Evolutionary conservation across 148 eudicot species (phyloP).

Genomic region (Rhododendron kiyosumense): DNA sequence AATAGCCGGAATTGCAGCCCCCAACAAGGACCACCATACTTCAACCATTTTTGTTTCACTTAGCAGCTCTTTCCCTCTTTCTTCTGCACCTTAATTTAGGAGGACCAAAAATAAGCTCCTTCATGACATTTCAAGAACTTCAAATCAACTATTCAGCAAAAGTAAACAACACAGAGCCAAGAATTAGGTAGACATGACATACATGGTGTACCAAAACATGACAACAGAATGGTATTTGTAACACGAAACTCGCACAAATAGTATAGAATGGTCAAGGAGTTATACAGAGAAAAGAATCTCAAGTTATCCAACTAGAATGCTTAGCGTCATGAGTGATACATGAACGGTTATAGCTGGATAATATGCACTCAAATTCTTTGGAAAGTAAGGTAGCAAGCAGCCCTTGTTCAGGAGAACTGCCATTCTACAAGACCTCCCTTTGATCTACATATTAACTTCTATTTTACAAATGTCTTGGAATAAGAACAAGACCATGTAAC

Average conservation of each 20-base stretch:
- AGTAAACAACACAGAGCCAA: not conserved
- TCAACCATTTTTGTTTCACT: slow-evolving; percentile 37
- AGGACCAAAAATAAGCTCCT: not conserved
- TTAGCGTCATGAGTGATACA: not conserved
- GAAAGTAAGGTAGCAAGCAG: not conserved
- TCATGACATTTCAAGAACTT: not conserved
- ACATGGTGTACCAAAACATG: not conserved
- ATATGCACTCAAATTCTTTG: not conserved
- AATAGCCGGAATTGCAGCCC: slow-evolving; percentile 56
- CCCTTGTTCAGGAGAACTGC: not conserved
- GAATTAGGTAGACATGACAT: not conserved
- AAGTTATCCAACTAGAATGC: not conserved
- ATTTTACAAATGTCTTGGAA: not conserved
- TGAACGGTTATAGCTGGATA: not conserved
- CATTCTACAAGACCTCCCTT: not conserved
- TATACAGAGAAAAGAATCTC: not conserved
- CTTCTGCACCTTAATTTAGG: not conserved
- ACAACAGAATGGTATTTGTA: not conserved
- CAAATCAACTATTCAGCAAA: not conserved
- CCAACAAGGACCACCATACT: slow-evolving; percentile 60
- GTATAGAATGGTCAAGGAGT: not conserved
- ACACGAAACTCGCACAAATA: not conserved
- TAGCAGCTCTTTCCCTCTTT: not conserved
- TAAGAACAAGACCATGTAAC: not conserved
- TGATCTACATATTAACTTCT: not conserved